A percentile compares a stretch with the other conserved stretches of the same genome.
phyloP scores from a whole-genome alignment of 2,329 filamentous ascomycete genomes.

The Stromatinia cepivora region DNA sequence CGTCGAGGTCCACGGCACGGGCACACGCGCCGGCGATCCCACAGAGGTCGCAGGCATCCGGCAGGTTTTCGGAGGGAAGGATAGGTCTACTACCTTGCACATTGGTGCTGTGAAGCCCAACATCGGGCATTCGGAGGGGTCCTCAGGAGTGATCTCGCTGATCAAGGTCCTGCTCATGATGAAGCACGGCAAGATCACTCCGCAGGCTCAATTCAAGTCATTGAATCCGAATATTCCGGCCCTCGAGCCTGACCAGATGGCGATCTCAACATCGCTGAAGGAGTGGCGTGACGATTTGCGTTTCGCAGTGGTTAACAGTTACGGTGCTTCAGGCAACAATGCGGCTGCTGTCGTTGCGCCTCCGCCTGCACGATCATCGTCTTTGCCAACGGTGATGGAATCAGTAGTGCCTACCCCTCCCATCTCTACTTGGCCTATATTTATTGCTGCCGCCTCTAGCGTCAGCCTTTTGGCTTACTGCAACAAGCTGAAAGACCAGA shows the following conservation, averaged over 20 bases:
- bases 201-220: constrained; percentile 45
- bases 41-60: constrained; percentile 25
- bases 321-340: no score
- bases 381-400: no score
- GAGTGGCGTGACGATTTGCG: constrained; percentile 3
- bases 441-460: no score
- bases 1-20: constrained; percentile 30
- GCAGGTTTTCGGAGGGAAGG: constrained; percentile 19
- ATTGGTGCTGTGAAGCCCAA: constrained; percentile 43
- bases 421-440: no score
- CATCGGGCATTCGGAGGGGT: constrained; percentile 40
- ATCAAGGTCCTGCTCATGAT: constrained; percentile 45
- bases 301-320: constrained; percentile 12
- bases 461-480: no score
- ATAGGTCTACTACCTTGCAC: not conserved
- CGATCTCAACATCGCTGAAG: not conserved
- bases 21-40: constrained; percentile 29
- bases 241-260: constrained; percentile 8
- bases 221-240: constrained; percentile 37
- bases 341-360: constrained; percentile 1
- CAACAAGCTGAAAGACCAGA: no score
- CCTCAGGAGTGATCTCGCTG: constrained; percentile 41
- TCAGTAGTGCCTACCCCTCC: no score
- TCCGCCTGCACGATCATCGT: no score
- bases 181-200: constrained; percentile 44